A percentile compares a stretch with the other conserved stretches of the same genome.
Evolutionary conservation across 192 early-diverging fungal genomes (phyloP).

Genomic region (Coemansia sp.): DNA sequence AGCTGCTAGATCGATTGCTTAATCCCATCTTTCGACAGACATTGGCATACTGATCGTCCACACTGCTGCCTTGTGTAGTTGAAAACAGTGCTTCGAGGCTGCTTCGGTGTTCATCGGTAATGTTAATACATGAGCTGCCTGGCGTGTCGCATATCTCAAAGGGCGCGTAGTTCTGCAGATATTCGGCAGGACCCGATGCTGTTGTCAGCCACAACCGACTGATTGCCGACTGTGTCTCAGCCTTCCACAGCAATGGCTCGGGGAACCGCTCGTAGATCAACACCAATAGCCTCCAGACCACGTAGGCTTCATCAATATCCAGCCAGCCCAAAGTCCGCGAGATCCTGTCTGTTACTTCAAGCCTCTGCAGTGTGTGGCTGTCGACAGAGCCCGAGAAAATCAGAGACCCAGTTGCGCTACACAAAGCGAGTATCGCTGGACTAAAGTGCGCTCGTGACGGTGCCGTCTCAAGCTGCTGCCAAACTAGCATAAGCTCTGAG

Average conservation of each 20-base stretch:
- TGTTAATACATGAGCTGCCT: neutral
- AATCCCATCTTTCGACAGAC: neutral
- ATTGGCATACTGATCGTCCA: neutral
- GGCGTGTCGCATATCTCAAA: neutral
- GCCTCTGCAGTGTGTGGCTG: constrained; percentile 4
- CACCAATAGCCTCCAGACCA: constrained; percentile 26
- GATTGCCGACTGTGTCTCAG: neutral
- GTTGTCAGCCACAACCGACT: constrained; percentile 1
- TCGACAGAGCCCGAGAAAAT: constrained; percentile 16
- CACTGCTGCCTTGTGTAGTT: neutral
- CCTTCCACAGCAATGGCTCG: constrained; percentile 6
- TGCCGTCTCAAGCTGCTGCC: constrained; percentile 16
- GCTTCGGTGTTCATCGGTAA: neutral
- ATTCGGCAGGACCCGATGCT: neutral
- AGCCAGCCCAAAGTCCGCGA: constrained; percentile 15
- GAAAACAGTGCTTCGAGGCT: constrained; percentile 6
- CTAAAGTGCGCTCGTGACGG: constrained; percentile 17
- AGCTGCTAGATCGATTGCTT: neutral
- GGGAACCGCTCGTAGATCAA: constrained; percentile 7
- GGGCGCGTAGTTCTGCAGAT: constrained; percentile 2
- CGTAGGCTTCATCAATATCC: constrained; percentile 31
- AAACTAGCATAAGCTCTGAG: constrained; percentile 2
- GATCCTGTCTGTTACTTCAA: constrained; percentile 2
- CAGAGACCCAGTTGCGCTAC: constrained; percentile 15
- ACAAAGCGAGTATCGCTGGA: constrained; percentile 12